These are phyloP conservation scores for Paracoccidioides lutzii DNA, from an alignment of 2,329 filamentous ascomycete genomes.

Conservation along the genomic window DNA sequence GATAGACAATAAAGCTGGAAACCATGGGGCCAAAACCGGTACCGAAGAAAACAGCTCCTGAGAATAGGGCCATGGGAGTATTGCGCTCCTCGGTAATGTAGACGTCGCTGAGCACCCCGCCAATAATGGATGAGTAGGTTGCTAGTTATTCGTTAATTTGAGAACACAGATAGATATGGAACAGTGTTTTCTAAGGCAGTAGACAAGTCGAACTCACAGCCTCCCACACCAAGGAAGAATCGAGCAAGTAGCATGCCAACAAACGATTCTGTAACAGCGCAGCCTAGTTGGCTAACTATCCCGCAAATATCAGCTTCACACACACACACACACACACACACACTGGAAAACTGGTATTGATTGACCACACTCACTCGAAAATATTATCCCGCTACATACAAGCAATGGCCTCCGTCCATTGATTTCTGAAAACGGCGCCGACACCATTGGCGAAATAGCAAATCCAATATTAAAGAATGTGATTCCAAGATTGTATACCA, in stretches of 20 bases:
- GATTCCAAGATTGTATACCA: slow-evolving; percentile 61
- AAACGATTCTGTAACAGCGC: slow-evolving; percentile 56
- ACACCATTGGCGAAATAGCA: slow-evolving; percentile 68
- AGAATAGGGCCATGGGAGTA: slow-evolving; percentile 80
- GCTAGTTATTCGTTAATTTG: slow-evolving; percentile 14
- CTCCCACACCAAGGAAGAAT: slow-evolving; percentile 65
- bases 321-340: neutral
- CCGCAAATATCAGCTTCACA: slow-evolving; percentile 1
- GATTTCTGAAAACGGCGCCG: slow-evolving; percentile 79
- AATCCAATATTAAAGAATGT: slow-evolving; percentile 75
- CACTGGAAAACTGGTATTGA: neutral
- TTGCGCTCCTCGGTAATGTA: slow-evolving; percentile 70
- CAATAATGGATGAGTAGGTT: slow-evolving; percentile 76
- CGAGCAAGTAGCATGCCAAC: slow-evolving; percentile 63
- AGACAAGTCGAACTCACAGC: slow-evolving; percentile 40
- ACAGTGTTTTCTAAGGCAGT: neutral
- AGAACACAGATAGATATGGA: neutral
- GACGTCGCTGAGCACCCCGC: slow-evolving; percentile 80
- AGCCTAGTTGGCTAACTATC: slow-evolving; percentile 52
- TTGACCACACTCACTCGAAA: slow-evolving; percentile 38
- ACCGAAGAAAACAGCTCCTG: slow-evolving; percentile 62
- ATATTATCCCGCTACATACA: slow-evolving; percentile 57
- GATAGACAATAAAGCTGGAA: slow-evolving; percentile 54
- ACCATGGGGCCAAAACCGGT: slow-evolving; percentile 68
- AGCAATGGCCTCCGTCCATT: slow-evolving; percentile 80